Percentiles rank a stretch among this genome's conserved stretches.
These are phyloP conservation scores for Penicillium roqueforti DNA, from an alignment of 495 filamentous ascomycete genomes.

Conservation along the genomic window DNA sequence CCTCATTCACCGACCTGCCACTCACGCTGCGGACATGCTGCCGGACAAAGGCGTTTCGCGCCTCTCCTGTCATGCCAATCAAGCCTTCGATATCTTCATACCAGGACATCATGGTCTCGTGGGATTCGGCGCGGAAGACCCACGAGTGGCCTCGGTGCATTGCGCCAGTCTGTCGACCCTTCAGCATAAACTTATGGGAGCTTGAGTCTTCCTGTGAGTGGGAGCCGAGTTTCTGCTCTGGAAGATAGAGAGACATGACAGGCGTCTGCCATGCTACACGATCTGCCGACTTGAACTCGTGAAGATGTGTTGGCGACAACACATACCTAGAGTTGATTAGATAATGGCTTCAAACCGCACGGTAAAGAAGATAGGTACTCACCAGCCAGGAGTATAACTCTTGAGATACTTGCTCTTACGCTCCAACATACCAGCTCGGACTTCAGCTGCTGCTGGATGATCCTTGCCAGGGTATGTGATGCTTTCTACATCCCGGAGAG, in stretches of 20 bases:
- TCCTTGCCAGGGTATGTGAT: slow-evolving; percentile 93
- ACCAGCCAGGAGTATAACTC: slow-evolving; percentile 97
- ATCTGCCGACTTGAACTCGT: slow-evolving; percentile 95
- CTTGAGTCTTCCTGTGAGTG: slow-evolving; percentile 78
- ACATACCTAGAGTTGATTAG: slow-evolving; percentile 71
- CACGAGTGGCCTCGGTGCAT: slow-evolving; percentile 96
- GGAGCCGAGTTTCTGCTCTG: slow-evolving; percentile 91
- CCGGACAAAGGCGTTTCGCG: slow-evolving; percentile 80
- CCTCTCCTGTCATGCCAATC: slow-evolving; percentile 84
- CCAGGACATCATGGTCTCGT: slow-evolving; percentile 97
- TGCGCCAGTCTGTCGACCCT: slow-evolving; percentile 85
- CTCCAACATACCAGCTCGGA: slow-evolving; percentile 86
- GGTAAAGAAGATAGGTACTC: slow-evolving; percentile 30
- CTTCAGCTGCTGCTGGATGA: slow-evolving; percentile 80
- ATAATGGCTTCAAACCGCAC: neutral
- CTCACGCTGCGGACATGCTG: slow-evolving; percentile 72
- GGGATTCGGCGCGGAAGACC: slow-evolving; percentile 93
- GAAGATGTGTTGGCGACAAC: slow-evolving; percentile 89
- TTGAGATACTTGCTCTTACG: slow-evolving; percentile 98
- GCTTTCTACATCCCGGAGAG: slow-evolving; percentile 70
- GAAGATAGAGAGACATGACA: slow-evolving; percentile 93
- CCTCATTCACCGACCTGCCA: slow-evolving; percentile 63
- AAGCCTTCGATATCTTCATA: slow-evolving; percentile 86
- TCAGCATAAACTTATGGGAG: slow-evolving; percentile 98
- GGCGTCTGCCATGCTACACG: slow-evolving; percentile 65